These are phyloP conservation scores for Sisymbrium irio DNA, from an alignment of 345 rosid species.

Conservation along the genomic window DNA sequence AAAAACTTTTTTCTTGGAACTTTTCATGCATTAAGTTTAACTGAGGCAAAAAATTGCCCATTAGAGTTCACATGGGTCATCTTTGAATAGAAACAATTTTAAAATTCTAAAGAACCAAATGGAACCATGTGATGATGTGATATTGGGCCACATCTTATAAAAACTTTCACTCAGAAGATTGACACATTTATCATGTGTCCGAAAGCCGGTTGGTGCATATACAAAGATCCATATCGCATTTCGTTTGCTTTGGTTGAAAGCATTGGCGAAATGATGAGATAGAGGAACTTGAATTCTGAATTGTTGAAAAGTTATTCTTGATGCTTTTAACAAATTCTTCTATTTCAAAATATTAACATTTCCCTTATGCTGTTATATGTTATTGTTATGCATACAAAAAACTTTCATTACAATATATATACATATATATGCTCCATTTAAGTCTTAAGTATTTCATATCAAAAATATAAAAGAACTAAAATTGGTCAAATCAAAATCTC, in stretches of 20 bases:
- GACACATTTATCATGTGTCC: conserved; percentile 2
- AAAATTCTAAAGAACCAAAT: too few relatives aligned
- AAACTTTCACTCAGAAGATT: not conserved
- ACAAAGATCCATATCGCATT: not conserved
- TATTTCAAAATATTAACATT: not conserved
- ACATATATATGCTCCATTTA: not conserved
- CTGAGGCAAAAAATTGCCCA: too few relatives aligned
- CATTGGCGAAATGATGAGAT: conserved; percentile 17
- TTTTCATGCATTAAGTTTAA: too few relatives aligned
- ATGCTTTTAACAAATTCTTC: not conserved
- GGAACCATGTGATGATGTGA: too few relatives aligned
- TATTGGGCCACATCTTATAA: too few relatives aligned
- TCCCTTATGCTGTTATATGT: not conserved
- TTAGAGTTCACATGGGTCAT: too few relatives aligned
- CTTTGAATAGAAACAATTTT: too few relatives aligned
- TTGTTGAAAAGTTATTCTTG: not conserved
- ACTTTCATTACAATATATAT: not conserved
- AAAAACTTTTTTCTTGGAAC: too few relatives aligned
- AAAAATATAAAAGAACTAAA: not conserved
- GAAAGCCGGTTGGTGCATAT: not conserved
- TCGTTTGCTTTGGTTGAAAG: not conserved
- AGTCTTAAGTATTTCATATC: not conserved
- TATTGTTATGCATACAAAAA: not conserved
- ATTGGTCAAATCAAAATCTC: not conserved
- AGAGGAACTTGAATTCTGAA: conserved; percentile 3